These are phyloP conservation scores for Erigeron canadensis DNA, from an alignment of 129 eudicot genomes.

Conservation along the genomic window DNA sequence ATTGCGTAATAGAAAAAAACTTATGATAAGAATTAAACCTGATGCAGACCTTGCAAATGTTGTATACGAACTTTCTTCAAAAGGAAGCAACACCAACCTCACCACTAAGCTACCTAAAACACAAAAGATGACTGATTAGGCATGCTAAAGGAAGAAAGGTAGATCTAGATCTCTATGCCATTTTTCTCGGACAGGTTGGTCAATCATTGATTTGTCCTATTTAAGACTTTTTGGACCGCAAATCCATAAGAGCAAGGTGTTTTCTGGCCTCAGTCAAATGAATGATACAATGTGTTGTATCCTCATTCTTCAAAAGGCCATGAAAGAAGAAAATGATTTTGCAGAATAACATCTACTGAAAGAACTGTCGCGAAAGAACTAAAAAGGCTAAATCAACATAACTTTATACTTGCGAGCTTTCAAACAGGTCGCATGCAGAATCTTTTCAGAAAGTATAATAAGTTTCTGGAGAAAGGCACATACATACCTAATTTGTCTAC, in stretches of 20 bases:
- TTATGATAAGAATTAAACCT: slow-evolving; percentile 61
- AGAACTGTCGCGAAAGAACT: too few species aligned
- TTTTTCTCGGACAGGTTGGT: not conserved
- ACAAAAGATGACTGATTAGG: slow-evolving; percentile 26
- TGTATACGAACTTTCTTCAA: slow-evolving; percentile 97
- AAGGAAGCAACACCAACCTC: slow-evolving; percentile 92
- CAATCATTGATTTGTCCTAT: not conserved
- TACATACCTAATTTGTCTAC: slow-evolving; percentile 89
- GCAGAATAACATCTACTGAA: too few species aligned
- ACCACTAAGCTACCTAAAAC: slow-evolving; percentile 95
- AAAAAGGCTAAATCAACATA: too few species aligned
- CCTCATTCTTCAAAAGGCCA: too few species aligned
- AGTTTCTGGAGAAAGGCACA: not conserved
- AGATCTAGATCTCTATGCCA: slow-evolving; percentile 2
- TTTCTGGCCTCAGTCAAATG: slow-evolving; percentile 7
- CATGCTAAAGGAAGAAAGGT: not conserved
- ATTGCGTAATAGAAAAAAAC: slow-evolving; percentile 16
- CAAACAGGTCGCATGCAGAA: not conserved
- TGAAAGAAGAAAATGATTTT: too few species aligned
- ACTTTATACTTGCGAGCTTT: too few species aligned
- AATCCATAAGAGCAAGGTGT: not conserved
- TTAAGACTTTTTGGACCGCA: slow-evolving; percentile 5
- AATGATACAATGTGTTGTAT: too few species aligned
- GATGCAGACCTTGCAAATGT: slow-evolving; percentile 98
- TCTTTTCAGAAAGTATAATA: slow-evolving; percentile 7